Evolutionary conservation across 768 basidiomycete genomes (phyloP), one percentile per base, ranked within the genome.

Genomic region (Amanita jacksonii): DNA sequence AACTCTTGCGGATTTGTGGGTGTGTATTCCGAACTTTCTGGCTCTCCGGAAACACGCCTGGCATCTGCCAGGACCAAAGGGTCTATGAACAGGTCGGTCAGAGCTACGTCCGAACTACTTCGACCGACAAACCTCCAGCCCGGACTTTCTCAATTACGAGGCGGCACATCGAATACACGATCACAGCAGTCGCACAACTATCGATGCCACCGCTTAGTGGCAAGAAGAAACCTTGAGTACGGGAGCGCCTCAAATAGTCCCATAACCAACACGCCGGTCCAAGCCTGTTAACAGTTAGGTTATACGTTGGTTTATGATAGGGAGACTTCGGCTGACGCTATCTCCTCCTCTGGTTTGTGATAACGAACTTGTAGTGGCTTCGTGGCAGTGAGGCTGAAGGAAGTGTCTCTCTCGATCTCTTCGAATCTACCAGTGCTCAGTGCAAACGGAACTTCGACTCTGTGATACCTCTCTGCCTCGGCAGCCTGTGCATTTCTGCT

Each of bases 201-300:
- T 99, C 96, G 45, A 99, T 90, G 12, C 96, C 96, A 7, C 96
- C 94, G 45, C 89, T 92, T 10, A 99, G 71, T 0, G 96, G 94
- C 16, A 98, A 65, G 55, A 98, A 98, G 64, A 93, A 98, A 2
- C 96, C 96, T 51, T 91, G 87, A 0, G 85, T 90, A 7, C 88
- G 72, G 4, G 94, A 98, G 34, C 96, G 79, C 28, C 96, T 76
- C 23, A 99, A 77, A 57, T 98, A 99, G 59, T 99, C 96, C 96
- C 96, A 99, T n/a, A 99, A 70, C 96, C 96, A 99, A 57, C 96
- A 98, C 12, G 94, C 96, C 5, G 96, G 96, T 4, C 96, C 96
- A 2, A 98, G 68, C 2, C 94, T 97, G 49, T 8, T 5, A 39
- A 7, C 36, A 45, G 36, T 42, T 37, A 36, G 38, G 9, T 13